phyloP scores from a whole-genome alignment of 2,329 filamentous ascomycete species.

The Pseudonectria buxi region DNA sequence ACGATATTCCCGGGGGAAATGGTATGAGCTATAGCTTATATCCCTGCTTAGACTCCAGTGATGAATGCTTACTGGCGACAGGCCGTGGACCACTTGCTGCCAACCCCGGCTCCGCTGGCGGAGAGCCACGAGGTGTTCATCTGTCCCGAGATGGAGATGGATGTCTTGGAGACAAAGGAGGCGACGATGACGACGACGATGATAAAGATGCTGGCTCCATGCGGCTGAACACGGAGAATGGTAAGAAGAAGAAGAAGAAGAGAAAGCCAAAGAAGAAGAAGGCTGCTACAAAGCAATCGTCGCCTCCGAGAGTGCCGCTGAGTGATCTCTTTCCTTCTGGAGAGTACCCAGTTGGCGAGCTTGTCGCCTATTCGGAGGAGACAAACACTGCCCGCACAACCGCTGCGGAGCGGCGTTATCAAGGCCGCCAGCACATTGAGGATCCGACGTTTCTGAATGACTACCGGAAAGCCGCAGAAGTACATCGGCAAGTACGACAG shows the following conservation, averaged over 20 bases:
- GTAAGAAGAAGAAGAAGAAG: slow-evolving; percentile 22
- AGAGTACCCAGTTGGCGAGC: slow-evolving; percentile 24
- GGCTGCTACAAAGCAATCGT: slow-evolving; percentile 20
- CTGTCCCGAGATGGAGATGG: slow-evolving; percentile 37
- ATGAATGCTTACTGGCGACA: slow-evolving; percentile 6
- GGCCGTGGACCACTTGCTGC: slow-evolving; percentile 14
- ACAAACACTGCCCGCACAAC: slow-evolving; percentile 18
- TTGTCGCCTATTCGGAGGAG: slow-evolving; percentile 16
- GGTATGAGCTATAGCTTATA: slow-evolving; percentile 17
- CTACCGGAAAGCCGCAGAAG: slow-evolving; percentile 72
- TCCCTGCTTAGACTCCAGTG: neutral
- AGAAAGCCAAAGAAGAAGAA: slow-evolving; percentile 17
- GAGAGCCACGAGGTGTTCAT: slow-evolving; percentile 35
- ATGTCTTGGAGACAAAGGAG: slow-evolving; percentile 27
- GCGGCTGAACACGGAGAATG: slow-evolving; percentile 10
- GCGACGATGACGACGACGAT: slow-evolving; percentile 21
- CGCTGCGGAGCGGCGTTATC: slow-evolving; percentile 18
- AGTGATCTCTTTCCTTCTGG: slow-evolving; percentile 22
- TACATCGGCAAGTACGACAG: slow-evolving; percentile 73
- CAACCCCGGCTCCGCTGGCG: slow-evolving; percentile 23
- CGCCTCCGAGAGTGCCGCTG: slow-evolving; percentile 27
- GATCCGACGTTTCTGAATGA: slow-evolving; percentile 59
- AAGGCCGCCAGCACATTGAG: slow-evolving; percentile 17
- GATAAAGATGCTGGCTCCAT: slow-evolving; percentile 20
- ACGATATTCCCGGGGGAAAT: slow-evolving; percentile 26